Evolutionary conservation across 2,329 filamentous ascomycete genomes (phyloP), one percentile per base, ranked within the genome.

Genomic region (Periconia macrospinosa): DNA sequence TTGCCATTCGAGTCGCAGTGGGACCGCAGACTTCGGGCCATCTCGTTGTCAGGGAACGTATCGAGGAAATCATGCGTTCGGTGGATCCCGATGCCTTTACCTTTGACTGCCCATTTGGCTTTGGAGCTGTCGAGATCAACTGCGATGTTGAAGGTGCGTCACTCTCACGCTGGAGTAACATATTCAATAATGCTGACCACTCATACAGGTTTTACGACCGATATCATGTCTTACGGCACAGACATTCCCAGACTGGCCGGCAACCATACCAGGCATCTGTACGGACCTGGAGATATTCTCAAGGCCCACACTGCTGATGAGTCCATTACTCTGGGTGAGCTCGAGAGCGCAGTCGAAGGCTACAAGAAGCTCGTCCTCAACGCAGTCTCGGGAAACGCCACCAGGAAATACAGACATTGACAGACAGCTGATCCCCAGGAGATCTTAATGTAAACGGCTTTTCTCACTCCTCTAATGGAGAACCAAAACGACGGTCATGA

Each of bases 1-100:
- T 96, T 35, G 81, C 86, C 1, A 82, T 90, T 19, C 63, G 65
- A 6, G 56, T 66, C 17, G 59, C 65, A 11, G 18, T 46, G 23
- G 44, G 44, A 17, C 44, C 44, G 15, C 19, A 46, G 19, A 23
- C 20, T n/a, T 27, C 9, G 19, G 44, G 44, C 23, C 44, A 46
- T 23, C 10, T 46, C 23, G 30, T 30, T 23, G 44, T 46, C 19
- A 46, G 15, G 30, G 44, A 46, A 19, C 44, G 44, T 14, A 18
- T 46, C 19, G 19, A 46, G 23, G 44, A 30, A 30, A n/a, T 46
- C 44, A 19, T 46, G 44, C n/a, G 8, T 35, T 8, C 15, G 19
- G 44, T 46, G 20, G 44, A 46, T 35, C 23, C 44, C 11, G 44
- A 46, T 14, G 44, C 44, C 19, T 46, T 46, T 23, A 46, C 44